Evolutionary conservation across 73 alveolate species (phyloP), one percentile per base, ranked within the genome.

Genomic region (Tetrahymena elliotti): DNA sequence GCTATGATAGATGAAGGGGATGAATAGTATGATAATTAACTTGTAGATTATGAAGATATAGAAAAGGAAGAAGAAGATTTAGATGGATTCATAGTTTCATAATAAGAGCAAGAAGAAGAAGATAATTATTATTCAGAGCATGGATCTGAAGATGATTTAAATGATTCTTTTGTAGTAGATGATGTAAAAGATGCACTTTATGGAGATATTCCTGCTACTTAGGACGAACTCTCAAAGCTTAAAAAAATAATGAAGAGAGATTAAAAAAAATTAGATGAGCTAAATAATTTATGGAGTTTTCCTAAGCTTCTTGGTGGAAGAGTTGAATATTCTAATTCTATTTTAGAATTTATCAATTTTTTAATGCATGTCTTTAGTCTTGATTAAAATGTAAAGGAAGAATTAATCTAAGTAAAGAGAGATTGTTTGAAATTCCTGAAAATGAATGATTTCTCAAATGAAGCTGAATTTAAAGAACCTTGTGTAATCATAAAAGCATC

Each of bases 381-480:
- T 13, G 93, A 94, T 88, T 38, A 94, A 33, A 94, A 94, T 33
- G 95, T 94, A 38, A 84, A 47, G 35, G 35, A 47, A 41, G 82
- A 33, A 22, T 52, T 94, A 93, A 88, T 84, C 34, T 47, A 27
- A 27, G 52, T 94, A 6, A 94, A 92, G 92, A 36, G 84, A 40
- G 82, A 27, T 88, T 84, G 95, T 35, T 84, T 94, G 33, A 88
- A 94, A 88, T 31, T 35, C 38, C 38, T 94, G 24, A 84, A 94
- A 47, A 24, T 94, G 27, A 84, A 93, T 20, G 95, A 84, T 35
- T 92, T 33, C 24, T 84, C 96, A 84, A 39, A 84, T 40, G 93
- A 41, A 5, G 96, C 96, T 94, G 83, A 88, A 47, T 94, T 94
- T 94, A 82, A 47, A 88, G 95, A 94, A 31, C 96, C 96, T 20